phyloP scores from a whole-genome alignment of 1,139 yeast species.

The Taphrina sp. region DNA sequence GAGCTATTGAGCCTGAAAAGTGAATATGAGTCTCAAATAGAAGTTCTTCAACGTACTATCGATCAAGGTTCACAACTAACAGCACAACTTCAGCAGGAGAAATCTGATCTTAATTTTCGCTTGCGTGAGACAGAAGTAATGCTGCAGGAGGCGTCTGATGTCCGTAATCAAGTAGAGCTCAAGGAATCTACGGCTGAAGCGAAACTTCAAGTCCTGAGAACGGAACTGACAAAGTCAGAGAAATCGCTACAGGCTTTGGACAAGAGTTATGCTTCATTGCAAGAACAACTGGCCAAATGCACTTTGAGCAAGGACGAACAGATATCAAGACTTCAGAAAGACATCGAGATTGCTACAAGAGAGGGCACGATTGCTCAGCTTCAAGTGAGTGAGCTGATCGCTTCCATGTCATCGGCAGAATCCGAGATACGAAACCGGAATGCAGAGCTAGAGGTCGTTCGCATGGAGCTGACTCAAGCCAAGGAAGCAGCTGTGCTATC shows the following conservation, averaged over 20 bases:
- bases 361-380: conserved; percentile 1
- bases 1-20: conserved; percentile 46
- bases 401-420: conserved; percentile 15
- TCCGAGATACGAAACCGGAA: conserved; percentile 17
- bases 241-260: background rate
- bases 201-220: background rate
- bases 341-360: background rate
- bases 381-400: conserved; percentile 21
- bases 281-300: background rate
- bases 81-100: conserved; percentile 44
- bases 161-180: conserved; percentile 1
- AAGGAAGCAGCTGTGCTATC: background rate
- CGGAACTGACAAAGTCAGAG: background rate
- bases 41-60: conserved; percentile 43
- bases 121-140: conserved; percentile 41
- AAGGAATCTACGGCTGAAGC: conserved; percentile 3
- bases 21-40: conserved; percentile 44
- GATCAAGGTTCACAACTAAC: conserved; percentile 44
- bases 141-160: conserved; percentile 28
- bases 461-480: background rate
- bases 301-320: background rate
- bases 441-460: conserved; percentile 10
- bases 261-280: background rate
- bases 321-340: background rate
- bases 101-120: conserved; percentile 39